Evolutionary conservation across 176 grass and related monocot genomes (phyloP), one percentile per base, ranked within the genome.

Genomic region (Elymus sibiricus): DNA sequence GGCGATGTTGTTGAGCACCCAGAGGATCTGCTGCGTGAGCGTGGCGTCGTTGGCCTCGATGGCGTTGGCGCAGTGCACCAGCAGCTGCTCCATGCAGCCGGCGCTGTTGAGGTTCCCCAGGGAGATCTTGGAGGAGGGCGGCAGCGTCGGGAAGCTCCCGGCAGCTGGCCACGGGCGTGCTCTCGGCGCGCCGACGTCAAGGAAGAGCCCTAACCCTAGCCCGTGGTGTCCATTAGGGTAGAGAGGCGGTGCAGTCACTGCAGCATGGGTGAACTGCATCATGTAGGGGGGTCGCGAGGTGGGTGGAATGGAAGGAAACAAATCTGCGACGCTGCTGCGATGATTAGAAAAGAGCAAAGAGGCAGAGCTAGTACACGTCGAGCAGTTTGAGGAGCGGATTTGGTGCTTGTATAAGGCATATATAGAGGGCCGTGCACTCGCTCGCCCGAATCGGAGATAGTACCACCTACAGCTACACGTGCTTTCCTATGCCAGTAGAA

Each of bases 1-100:
- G 4, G 97, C 97, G 82, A 99, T 99, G 92, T 99, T 99, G 90
- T 99, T 94, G 55, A 99, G 94, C 21, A 99, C 97, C 97, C 97
- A 99, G 22, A 99, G 85, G 72, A 99, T 89, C 88, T 99, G 97
- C 77, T 99, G 97, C 55, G 97, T 92, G 8, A 99, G 92, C 64
- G 97, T 99, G 31, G 94, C 97, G 71, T 99, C 97, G 82, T 99
- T 99, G 55, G 86, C 82, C 87, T 99, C 97, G 81, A 99, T 92
- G 73, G 97, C 94, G 83, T 89, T 97, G 84, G 97, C 97, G 86
- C 97, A 99, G 92, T 99, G 94, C 76, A 92, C 94, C 51, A 99
- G 94, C 22, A 99, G 92, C 80, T 99, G 94, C 92, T 99, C 97
- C 94, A 99, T 99, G 92, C 97, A 93, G 76, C 89, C 70, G 9